Conservation (phyloP, 139 green algal species). For the Ettlia oleoabundans region DNA sequence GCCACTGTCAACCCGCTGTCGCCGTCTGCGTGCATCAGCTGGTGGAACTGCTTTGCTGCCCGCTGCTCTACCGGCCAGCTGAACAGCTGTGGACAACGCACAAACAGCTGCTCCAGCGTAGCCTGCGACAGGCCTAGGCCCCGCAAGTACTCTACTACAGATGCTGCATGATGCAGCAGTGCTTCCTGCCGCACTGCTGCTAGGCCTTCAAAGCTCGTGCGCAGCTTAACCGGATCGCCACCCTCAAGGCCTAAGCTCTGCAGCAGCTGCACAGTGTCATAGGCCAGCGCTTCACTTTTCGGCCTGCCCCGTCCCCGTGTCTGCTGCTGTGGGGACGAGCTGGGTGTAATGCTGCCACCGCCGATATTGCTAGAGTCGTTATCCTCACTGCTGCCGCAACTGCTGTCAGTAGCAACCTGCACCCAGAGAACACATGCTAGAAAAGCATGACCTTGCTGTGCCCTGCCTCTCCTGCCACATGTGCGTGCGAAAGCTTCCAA, state of each 20-base stretch:
- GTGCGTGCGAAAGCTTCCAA: too few species aligned
- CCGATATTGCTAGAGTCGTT: too few species aligned
- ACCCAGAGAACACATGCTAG: neutral
- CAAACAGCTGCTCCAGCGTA: neutral
- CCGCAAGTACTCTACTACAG: neutral
- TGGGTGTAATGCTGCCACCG: too few species aligned
- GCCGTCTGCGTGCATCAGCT: conserved; percentile 4
- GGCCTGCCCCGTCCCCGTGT: neutral
- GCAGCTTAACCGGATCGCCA: neutral
- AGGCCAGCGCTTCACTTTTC: neutral
- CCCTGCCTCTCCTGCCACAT: too few species aligned
- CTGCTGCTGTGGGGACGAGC: too few species aligned
- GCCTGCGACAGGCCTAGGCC: neutral
- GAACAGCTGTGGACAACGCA: neutral
- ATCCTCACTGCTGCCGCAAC: too few species aligned
- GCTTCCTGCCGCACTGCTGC: neutral
- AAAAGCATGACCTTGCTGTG: neutral
- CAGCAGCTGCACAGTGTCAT: conserved; percentile 2
- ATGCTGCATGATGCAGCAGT: neutral
- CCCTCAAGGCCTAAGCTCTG: neutral
- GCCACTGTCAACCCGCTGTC: neutral
- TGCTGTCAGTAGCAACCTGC: neutral
- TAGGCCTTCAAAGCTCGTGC: neutral
- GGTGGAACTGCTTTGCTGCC: neutral
- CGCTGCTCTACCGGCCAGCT: conserved; percentile 4